Evolutionary conservation across 805 yeast species (phyloP).

Genomic region (Sugiyamaella mastotermitis): DNA sequence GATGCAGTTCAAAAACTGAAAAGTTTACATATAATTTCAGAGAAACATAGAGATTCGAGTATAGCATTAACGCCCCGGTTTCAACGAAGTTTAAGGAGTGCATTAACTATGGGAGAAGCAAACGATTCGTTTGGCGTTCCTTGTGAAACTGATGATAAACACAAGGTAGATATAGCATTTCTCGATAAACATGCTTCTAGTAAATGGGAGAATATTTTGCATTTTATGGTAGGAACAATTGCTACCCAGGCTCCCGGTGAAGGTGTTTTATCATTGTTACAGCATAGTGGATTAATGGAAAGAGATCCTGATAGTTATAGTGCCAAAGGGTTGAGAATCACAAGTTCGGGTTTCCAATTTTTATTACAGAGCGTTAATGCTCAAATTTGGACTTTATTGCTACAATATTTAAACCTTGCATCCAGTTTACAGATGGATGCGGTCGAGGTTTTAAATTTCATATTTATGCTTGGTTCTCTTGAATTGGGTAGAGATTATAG

Average conservation of each 20-base stretch:
- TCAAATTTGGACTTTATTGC: slow-evolving; percentile 86
- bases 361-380: slow-evolving; percentile 86
- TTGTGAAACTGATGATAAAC: slow-evolving; percentile 48
- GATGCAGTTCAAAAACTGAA: slow-evolving; percentile 77
- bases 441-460: slow-evolving; percentile 89
- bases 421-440: slow-evolving; percentile 87
- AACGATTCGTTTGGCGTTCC: slow-evolving; percentile 74
- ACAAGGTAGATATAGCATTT: slow-evolving; percentile 54
- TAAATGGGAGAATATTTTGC: slow-evolving; percentile 93
- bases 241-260: slow-evolving; percentile 65
- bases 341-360: slow-evolving; percentile 91
- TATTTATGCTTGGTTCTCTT: slow-evolving; percentile 86
- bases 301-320: slow-evolving; percentile 31
- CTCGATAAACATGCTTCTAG: slow-evolving; percentile 74
- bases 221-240: slow-evolving; percentile 91
- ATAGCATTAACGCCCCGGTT: slow-evolving; percentile 61
- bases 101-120: slow-evolving; percentile 72
- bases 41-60: slow-evolving; percentile 38
- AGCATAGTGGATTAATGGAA: slow-evolving; percentile 85
- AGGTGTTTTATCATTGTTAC: slow-evolving; percentile 72
- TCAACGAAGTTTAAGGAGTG: slow-evolving; percentile 67
- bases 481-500: slow-evolving; percentile 87
- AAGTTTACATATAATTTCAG: slow-evolving; percentile 68
- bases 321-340: slow-evolving; percentile 49
- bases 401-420: slow-evolving; percentile 82